Base-by-base conservation (phyloP, 768 basidiomycete species). In the Pilatotrama ljubarskyi region DNA sequence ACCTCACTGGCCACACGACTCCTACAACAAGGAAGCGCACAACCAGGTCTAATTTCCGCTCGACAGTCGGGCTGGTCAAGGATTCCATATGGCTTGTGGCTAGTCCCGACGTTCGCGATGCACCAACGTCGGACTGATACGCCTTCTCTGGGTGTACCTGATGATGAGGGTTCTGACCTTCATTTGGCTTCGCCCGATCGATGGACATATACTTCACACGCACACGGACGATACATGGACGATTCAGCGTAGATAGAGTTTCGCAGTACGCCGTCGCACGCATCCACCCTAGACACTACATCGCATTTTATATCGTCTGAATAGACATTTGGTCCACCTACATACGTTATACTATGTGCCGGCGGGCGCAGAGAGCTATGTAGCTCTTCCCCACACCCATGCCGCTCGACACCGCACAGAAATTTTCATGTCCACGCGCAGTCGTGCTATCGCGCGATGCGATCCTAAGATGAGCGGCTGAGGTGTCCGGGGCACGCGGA, bases 1-100 rank as follows among this genome's bases (percentile, higher is more conserved):
- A n/a, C 26, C 32, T 36, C 43, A 20, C 25, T 25, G 22, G 14
- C 25, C 51, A 48, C 52, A 41, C 29, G 37, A 41, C 41, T 54
- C 62, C 35, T 58, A 58, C 56, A 49, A 54, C 51, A 58, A 63
- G 48, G 61, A 58, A 41, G 56, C 61, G 20, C 51, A 58, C 36
- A 41, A 42, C 37, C 61, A 54, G 29, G 61, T 59, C n/a, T 59
- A 35, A 51, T 38, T 47, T 32, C 43, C 44, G 58, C 40, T 11
- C 37, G 22, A 20, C 26, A 22, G 29, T 38, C 32, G 14, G 51
- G 15, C 58, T 42, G 10, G 58, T 15, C 17, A 17, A 17, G 55
- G 5, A 37, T 18, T 26, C 37, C 47, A 56, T 56, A 22, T 41
- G 46, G 55, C 17, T 15, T 32, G 55, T 29, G 54, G 44, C 32